Conservation (phyloP, 1,284 basidiomycete genomes). For the Tylopilus sp. region DNA sequence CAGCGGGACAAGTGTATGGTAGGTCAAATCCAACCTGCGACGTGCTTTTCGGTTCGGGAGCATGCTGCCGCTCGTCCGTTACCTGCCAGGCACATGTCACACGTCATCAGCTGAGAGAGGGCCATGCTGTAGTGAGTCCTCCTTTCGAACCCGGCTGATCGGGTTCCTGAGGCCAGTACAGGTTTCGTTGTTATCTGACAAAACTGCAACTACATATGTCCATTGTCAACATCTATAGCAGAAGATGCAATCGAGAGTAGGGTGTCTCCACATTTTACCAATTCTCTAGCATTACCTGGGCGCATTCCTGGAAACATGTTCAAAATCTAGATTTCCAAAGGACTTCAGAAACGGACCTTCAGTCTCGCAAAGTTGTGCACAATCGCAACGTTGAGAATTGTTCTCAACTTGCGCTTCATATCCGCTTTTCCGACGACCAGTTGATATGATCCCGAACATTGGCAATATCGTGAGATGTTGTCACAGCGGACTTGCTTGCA, state of each 20-base stretch:
- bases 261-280: conserved; percentile 33
- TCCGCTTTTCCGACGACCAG: conserved; percentile 69
- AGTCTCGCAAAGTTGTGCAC: conserved; percentile 63
- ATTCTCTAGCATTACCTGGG: conserved; percentile 44
- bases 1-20: too few species aligned
- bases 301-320: conserved; percentile 45
- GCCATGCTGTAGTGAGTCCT: too few species aligned
- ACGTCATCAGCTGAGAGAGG: too few species aligned
- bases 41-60: too few species aligned
- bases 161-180: too few species aligned
- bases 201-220: too few species aligned
- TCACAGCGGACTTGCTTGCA: conserved; percentile 87
- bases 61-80: too few species aligned
- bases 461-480: conserved; percentile 81
- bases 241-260: background rate
- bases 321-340: conserved; percentile 1
- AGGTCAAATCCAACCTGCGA: too few species aligned
- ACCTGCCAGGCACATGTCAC: too few species aligned
- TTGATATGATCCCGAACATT: conserved; percentile 82
- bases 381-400: conserved; percentile 77
- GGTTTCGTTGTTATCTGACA: too few species aligned
- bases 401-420: conserved; percentile 62
- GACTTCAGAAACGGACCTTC: conserved; percentile 44
- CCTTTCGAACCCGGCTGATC: too few species aligned
- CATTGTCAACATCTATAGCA: too few species aligned